Percentiles rank a stretch among this genome's conserved stretches.
Conservation (phyloP, 768 basidiomycete species). For the Asterophora lycoperdoides region DNA sequence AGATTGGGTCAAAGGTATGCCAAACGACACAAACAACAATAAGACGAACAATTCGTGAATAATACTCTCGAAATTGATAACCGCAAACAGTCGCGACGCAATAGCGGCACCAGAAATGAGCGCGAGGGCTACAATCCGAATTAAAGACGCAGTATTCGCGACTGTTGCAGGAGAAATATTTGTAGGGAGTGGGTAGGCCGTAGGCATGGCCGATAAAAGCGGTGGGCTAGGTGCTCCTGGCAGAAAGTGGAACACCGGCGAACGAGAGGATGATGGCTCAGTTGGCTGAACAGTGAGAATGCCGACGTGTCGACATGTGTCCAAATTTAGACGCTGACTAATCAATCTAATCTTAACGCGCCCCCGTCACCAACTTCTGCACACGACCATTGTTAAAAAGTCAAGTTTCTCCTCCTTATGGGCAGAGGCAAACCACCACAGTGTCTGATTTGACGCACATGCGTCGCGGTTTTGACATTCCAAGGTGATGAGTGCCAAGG, state of each 20-base stretch:
- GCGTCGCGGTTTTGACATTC: too few species aligned
- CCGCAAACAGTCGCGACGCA: conserved; percentile 94
- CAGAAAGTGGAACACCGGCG: not conserved
- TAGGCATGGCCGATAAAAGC: conserved; percentile 51
- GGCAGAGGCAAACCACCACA: too few species aligned
- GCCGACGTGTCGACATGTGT: conserved; percentile 18
- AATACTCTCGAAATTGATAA: conserved; percentile 97
- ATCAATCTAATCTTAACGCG: conserved; percentile 1
- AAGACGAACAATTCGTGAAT: conserved; percentile 94
- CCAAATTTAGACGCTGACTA: conserved; percentile 17
- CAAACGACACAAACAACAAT: not conserved
- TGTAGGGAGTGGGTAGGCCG: conserved; percentile 70
- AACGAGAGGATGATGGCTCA: too few species aligned
- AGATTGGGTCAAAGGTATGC: conserved; percentile 8
- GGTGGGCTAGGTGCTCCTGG: conserved; percentile 15
- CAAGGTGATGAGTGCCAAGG: too few species aligned
- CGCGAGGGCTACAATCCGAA: conserved; percentile 85
- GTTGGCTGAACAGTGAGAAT: conserved; percentile 1
- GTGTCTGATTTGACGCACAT: too few species aligned
- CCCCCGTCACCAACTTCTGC: too few species aligned
- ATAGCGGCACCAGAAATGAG: conserved; percentile 94
- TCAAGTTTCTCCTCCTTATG: too few species aligned
- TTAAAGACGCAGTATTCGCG: conserved; percentile 82
- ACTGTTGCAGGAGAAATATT: conserved; percentile 69
- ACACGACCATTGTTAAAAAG: too few species aligned